Percentiles rank a stretch among this genome's conserved stretches.
Evolutionary conservation across 345 rosid species (phyloP).

Genomic region (Hibiscus syriacus): DNA sequence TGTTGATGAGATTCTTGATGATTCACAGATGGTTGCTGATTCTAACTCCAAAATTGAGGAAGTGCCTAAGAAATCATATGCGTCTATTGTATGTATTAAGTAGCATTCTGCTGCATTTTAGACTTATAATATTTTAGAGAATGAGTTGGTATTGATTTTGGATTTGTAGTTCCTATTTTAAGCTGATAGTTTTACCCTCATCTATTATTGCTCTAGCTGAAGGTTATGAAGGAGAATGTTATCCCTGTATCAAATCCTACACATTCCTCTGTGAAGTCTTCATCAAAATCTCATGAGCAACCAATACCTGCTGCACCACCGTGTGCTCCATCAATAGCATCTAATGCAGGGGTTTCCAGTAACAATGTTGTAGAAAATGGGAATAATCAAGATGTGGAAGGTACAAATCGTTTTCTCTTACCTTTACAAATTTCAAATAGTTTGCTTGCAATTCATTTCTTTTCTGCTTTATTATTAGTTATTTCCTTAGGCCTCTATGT

Average conservation of each 20-base stretch:
- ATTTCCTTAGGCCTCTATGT: neutral
- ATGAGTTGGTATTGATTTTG: neutral
- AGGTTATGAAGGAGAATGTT: slow-evolving; percentile 68
- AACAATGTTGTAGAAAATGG: slow-evolving; percentile 49
- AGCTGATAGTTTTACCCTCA: neutral
- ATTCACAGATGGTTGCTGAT: too few relatives aligned
- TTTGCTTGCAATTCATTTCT: neutral
- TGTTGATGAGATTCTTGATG: too few relatives aligned
- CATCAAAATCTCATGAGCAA: slow-evolving; percentile 61
- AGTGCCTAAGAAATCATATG: too few relatives aligned
- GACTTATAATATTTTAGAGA: too few relatives aligned
- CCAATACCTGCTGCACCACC: slow-evolving; percentile 33
- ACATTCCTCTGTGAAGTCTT: slow-evolving; percentile 32
- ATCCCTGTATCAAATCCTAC: slow-evolving; percentile 32
- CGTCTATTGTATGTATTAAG: slow-evolving; percentile 84
- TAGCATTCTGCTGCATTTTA: neutral
- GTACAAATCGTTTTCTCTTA: slow-evolving; percentile 13
- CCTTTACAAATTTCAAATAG: neutral
- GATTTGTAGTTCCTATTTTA: too few relatives aligned
- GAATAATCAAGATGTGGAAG: slow-evolving; percentile 44
- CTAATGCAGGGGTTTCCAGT: slow-evolving; percentile 38
- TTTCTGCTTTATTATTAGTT: neutral
- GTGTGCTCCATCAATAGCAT: slow-evolving; percentile 19
- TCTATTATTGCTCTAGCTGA: too few relatives aligned
- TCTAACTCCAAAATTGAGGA: too few relatives aligned